These are phyloP conservation scores for Wallacemonas sp. DNA, from an alignment of 208 protist genomes.

Conservation along the genomic window DNA sequence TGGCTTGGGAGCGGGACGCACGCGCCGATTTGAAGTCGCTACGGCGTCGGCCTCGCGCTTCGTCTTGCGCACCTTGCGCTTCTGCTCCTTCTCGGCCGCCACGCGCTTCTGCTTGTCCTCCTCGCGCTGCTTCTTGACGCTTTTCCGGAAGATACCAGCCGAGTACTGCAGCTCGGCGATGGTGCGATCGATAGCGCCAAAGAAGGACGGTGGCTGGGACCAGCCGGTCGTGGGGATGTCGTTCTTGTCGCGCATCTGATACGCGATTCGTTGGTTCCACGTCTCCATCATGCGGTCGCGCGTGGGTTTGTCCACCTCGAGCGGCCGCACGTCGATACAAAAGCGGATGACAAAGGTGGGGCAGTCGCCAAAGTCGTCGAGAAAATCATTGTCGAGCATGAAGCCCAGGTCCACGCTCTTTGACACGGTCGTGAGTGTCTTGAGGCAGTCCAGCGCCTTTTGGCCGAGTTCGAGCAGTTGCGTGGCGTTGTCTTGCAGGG, in stretches of 20 bases:
- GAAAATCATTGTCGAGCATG: slow-evolving; percentile 66
- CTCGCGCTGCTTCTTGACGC: slow-evolving; percentile 65
- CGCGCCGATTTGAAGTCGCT: slow-evolving; percentile 23
- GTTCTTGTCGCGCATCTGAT: slow-evolving; percentile 75
- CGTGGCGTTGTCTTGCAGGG: slow-evolving; percentile 27
- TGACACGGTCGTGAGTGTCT: slow-evolving; percentile 58
- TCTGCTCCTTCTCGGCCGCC: slow-evolving; percentile 55
- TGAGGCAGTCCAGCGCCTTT: slow-evolving; percentile 58
- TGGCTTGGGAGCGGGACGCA: slow-evolving; percentile 16
- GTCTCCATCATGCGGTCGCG: slow-evolving; percentile 67
- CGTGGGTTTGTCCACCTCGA: slow-evolving; percentile 60
- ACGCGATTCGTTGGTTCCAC: slow-evolving; percentile 68
- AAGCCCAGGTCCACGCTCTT: slow-evolving; percentile 79
- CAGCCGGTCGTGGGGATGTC: slow-evolving; percentile 71
- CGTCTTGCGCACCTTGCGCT: slow-evolving; percentile 41
- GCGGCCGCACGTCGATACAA: slow-evolving; percentile 52
- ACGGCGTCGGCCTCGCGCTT: slow-evolving; percentile 47
- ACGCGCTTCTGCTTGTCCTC: slow-evolving; percentile 50
- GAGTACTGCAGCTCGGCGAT: slow-evolving; percentile 65
- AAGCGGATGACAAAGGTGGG: slow-evolving; percentile 86
- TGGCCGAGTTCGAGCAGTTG: slow-evolving; percentile 62
- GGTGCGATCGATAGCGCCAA: slow-evolving; percentile 65
- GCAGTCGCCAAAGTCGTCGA: slow-evolving; percentile 87
- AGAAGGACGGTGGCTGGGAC: slow-evolving; percentile 63
- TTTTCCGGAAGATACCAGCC: slow-evolving; percentile 66